Evolutionary conservation across 305 asterid genomes (phyloP).

Genomic region (Fraxinus platypoda): DNA sequence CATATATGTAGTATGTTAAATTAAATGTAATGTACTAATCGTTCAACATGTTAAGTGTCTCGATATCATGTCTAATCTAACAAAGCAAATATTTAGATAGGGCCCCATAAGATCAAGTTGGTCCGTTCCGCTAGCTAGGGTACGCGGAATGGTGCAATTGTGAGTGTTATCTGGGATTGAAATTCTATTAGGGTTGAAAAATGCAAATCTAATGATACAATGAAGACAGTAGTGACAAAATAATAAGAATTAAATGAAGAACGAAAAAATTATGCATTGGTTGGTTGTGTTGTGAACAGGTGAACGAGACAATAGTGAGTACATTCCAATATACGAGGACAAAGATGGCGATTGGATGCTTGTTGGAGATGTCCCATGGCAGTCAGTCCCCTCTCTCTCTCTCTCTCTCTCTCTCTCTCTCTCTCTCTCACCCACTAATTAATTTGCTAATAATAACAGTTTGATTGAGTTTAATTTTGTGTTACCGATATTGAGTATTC

Average conservation of each 20-base stretch:
- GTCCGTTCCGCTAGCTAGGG: background rate
- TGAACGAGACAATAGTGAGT: slow-evolving; percentile 52
- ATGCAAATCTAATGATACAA: background rate
- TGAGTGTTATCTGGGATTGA: background rate
- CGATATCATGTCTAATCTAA: background rate
- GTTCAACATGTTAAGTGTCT: background rate
- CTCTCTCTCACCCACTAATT: background rate
- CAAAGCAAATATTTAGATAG: background rate
- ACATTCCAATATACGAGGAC: slow-evolving; percentile 62
- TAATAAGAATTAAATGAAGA: background rate
- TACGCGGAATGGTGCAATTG: background rate
- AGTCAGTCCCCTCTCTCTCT: slow-evolving; percentile 29
- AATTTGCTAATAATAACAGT: background rate
- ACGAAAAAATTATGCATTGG: background rate
- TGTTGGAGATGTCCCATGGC: slow-evolving; percentile 75
- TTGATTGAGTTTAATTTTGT: background rate
- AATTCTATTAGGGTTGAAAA: background rate
- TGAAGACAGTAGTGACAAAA: background rate
- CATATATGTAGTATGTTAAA: too few species aligned
- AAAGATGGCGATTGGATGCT: slow-evolving; percentile 81
- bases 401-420: background rate
- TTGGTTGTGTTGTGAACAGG: slow-evolving; percentile 30
- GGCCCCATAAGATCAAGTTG: background rate
- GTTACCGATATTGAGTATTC: background rate
- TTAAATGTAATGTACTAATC: too few species aligned